Evolutionary conservation across 1,284 basidiomycete species (phyloP).

Genomic region (Sphagnurus paluster): DNA sequence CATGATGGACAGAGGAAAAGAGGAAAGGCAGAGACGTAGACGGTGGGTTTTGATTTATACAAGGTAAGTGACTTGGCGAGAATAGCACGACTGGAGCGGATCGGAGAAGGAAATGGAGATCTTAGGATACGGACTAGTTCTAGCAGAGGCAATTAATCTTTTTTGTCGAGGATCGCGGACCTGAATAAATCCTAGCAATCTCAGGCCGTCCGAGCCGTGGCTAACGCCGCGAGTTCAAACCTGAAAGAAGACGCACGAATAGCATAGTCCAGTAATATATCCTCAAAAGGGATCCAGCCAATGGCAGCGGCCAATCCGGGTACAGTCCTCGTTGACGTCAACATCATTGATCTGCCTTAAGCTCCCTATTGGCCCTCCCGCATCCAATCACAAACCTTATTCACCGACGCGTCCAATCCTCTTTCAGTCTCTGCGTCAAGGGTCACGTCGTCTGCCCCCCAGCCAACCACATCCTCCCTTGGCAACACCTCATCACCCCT

Average conservation of each 20-base stretch:
- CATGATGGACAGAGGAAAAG: conserved; percentile 37
- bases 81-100: conserved; percentile 39
- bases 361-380: conserved; percentile 14
- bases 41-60: conserved; percentile 35
- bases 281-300: conserved; percentile 12
- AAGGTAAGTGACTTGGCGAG: conserved; percentile 27
- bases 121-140: conserved; percentile 25
- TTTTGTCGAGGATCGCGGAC: conserved; percentile 29
- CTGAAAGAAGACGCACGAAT: neutral
- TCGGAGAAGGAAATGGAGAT: conserved; percentile 33
- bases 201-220: conserved; percentile 31
- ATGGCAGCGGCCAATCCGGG: conserved; percentile 7
- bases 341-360: conserved; percentile 10
- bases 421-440: neutral
- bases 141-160: conserved; percentile 17
- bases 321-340: conserved; percentile 19
- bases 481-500: conserved; percentile 11
- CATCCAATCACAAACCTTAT: conserved; percentile 39
- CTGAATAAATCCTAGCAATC: conserved; percentile 26
- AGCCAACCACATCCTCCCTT: neutral
- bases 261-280: conserved; percentile 10
- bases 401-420: conserved; percentile 29
- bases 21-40: conserved; percentile 25
- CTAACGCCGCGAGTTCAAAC: neutral
- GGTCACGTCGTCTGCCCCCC: no score